phyloP scores from a whole-genome alignment of 495 filamentous ascomycete genomes.

The Penicillium herquei region DNA sequence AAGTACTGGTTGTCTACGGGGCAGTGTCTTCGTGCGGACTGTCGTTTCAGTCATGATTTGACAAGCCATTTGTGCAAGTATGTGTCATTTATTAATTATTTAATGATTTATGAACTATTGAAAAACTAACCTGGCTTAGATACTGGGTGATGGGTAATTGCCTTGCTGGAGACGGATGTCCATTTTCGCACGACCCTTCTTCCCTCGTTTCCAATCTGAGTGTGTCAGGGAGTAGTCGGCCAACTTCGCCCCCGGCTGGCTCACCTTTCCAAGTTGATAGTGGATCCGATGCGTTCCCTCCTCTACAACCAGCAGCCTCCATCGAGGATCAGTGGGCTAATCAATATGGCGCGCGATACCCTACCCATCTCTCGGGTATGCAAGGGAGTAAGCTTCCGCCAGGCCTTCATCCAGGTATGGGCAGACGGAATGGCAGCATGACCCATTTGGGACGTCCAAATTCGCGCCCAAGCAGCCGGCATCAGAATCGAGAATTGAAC shows the following conservation, averaged over 20 bases:
- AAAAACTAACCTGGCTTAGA: slow-evolving; percentile 37
- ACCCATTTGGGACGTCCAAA: slow-evolving; percentile 55
- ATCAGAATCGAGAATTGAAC: slow-evolving; percentile 66
- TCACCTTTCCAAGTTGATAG: slow-evolving; percentile 75
- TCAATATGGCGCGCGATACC: slow-evolving; percentile 45
- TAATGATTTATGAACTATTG: not conserved
- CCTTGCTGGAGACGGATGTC: slow-evolving; percentile 88
- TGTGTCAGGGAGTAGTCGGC: slow-evolving; percentile 55
- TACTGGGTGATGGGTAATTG: slow-evolving; percentile 98
- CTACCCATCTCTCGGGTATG: slow-evolving; percentile 29
- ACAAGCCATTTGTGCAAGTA: slow-evolving; percentile 98
- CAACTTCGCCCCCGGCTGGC: slow-evolving; percentile 34
- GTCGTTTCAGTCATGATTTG: slow-evolving; percentile 93
- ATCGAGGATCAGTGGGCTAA: slow-evolving; percentile 58
- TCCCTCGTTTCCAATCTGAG: slow-evolving; percentile 68
- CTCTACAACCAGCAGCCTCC: slow-evolving; percentile 53
- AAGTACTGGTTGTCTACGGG: slow-evolving; percentile 94
- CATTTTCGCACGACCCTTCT: slow-evolving; percentile 96
- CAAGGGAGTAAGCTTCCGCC: slow-evolving; percentile 30
- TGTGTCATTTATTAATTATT: slow-evolving; percentile 34
- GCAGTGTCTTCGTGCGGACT: slow-evolving; percentile 90
- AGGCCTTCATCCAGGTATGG: slow-evolving; percentile 36
- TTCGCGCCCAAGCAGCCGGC: slow-evolving; percentile 84
- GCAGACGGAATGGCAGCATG: slow-evolving; percentile 51
- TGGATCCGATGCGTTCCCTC: slow-evolving; percentile 78